Evolutionary conservation across 148 eudicot species (phyloP), one percentile per base, ranked within the genome.

Genomic region (Amaranthus hypochondriacus): DNA sequence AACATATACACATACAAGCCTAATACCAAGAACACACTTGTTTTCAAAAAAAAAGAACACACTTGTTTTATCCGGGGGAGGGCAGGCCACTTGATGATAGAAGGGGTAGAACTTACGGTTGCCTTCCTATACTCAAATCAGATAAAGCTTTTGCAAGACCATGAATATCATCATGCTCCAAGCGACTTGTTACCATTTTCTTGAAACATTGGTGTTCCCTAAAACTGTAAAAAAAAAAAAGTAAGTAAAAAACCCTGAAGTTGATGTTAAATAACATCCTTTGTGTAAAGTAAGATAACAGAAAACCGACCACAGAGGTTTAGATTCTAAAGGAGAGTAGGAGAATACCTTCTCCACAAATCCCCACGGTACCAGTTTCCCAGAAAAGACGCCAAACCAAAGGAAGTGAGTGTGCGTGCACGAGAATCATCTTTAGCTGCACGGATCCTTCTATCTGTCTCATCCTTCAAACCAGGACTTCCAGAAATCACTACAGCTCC

Each of bases 401-500:
- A 76, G 46, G 87, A 76, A 62, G 77, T 18, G 6, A 95, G 87
- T 9, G 86, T 77, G 64, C 75, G 57, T n/a, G 97, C 89, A 77
- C 85, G 82, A 69, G 86, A 85, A 80, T 95, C 94, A 81, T 92
- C 97, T 82, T 81, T 87, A 15, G 90, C 96, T 56, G 80, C 87
- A 43, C 97, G 89, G 14, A 83, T 66, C 66, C 79, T 81, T 78
- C 97, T 92, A 44, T 81, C 89, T 6, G 48, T 69, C 14, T 52
- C 73, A 66, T 90, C 83, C 53, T 68, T 69, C 69, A 95, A 75
- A 62, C 99, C 99, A 68, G 99, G 97, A 83, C 97, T 95, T 82
- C 99, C 99, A 82, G 99, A 92, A 49, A 95, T 79, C 66, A 95
- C 82, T 47, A 95, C 74, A 66, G 92, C 94, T 79, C 90, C 85